Conservation (phyloP, 306 rosid species). For the Styphnolobium japonicum region DNA sequence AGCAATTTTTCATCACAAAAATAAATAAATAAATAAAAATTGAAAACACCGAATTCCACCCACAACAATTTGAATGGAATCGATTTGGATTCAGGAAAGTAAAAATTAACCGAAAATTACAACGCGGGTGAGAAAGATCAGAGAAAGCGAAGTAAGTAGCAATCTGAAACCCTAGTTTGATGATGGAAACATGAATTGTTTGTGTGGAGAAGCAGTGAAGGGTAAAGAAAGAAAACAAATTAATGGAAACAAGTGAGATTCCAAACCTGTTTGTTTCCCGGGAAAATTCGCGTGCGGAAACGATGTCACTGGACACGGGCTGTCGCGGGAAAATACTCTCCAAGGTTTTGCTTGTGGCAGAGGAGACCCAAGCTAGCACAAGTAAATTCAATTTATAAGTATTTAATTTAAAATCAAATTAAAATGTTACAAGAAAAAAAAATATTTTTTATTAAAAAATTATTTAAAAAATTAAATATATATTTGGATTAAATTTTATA, state of each 20-base stretch:
- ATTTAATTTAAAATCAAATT: too few species aligned
- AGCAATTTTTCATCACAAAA: neutral
- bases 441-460: too few species aligned
- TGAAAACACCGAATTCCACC: neutral
- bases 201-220: neutral
- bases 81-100: neutral
- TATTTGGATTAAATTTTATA: too few species aligned
- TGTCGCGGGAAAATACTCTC: neutral
- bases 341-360: neutral
- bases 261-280: conserved; percentile 12
- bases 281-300: neutral
- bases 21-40: too few species aligned
- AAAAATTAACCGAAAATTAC: neutral
- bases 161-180: conserved; percentile 9
- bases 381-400: neutral
- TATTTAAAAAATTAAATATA: too few species aligned
- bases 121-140: neutral
- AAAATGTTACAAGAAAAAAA: too few species aligned
- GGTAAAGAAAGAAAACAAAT: neutral
- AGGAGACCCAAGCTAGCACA: neutral
- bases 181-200: neutral
- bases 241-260: neutral
- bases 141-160: neutral
- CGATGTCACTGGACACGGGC: neutral
- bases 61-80: neutral